Evolutionary conservation across 176 grass and related monocot genomes (phyloP), one percentile per base, ranked within the genome.

Genomic region (Elymus sibiricus): DNA sequence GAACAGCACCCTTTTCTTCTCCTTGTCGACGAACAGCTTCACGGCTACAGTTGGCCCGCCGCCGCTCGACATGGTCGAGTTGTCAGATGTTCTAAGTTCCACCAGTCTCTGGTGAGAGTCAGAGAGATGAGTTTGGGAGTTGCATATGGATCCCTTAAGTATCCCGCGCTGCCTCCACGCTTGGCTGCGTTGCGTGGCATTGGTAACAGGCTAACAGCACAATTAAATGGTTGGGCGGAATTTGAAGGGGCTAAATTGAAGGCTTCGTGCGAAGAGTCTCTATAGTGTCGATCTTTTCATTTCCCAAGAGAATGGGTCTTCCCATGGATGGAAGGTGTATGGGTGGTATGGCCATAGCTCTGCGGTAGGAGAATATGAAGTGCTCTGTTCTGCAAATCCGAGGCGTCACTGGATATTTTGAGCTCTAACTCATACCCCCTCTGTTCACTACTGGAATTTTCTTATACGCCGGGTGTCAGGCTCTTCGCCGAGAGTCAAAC

Each of bases 1-100:
- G 4, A 89, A 85, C 17, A 88, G 29, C 53, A 94, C 89, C 38
- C 27, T 60, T 14, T 61, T 85, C 61, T 55, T 85, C 47, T 82
- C 79, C 43, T 70, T 78, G 76, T 94, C 86, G 27, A 91, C 51
- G 16, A 86, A 47, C 5, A 94, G 64, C 63, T 86, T 94, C 11
- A 91, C 64, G 6, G 35, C 29, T 27, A 77, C 21, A 4, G 34
- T 81, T 16, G 38, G 70, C n/a, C 21, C 70, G 12, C 24, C 40
- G 12, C 4, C 46, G 34, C 24, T 74, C 40, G n/a, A 12, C 70
- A 74, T 74, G 22, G 39, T 74, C 16, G 70, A 3, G 4, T 13
- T 16, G 59, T 25, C 29, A 7, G n/a, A 28, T 32, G 14, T 65
- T 56, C 6, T 56, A 56, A 2, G 17, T 8, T 56, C 11, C 32